These are phyloP conservation scores for Ceratobasidium sp. DNA, from an alignment of 1,284 basidiomycete genomes.

Conservation along the genomic window DNA sequence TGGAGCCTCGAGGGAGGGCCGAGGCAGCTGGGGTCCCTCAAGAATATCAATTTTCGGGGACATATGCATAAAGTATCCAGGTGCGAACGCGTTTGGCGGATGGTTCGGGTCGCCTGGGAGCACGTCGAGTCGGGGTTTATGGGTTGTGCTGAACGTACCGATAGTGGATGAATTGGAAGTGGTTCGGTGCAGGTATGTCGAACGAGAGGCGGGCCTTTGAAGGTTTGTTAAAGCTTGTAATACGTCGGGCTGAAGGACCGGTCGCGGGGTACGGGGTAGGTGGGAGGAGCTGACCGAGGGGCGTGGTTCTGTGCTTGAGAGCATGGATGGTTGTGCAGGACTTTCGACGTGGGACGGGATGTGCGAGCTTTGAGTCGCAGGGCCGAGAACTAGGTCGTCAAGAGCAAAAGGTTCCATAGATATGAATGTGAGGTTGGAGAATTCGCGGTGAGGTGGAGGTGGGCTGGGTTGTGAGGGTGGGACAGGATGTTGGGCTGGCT, in stretches of 20 bases:
- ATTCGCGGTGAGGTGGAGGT: neutral
- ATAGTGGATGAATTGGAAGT: neutral
- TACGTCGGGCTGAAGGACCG: constrained; percentile 1
- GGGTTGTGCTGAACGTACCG: neutral
- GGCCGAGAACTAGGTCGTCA: neutral
- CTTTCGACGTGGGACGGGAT: neutral
- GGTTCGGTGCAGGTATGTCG: neutral
- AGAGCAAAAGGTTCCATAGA: neutral
- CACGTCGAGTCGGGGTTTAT: neutral
- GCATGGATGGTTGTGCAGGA: neutral
- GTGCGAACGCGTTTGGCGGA: neutral
- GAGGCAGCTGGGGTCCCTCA: neutral
- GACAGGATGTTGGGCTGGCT: neutral
- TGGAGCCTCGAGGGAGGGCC: neutral
- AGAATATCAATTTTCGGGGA: neutral
- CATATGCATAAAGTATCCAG: constrained; percentile 23
- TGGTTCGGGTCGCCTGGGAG: neutral
- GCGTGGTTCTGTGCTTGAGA: neutral
- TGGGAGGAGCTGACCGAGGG: neutral
- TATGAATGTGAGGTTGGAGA: neutral
- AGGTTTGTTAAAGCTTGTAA: constrained; percentile 4
- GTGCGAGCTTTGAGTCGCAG: neutral
- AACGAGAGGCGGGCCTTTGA: neutral
- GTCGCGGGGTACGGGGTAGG: neutral
- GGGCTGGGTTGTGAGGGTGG: neutral